Evolutionary conservation across 805 yeast species (phyloP), one percentile per base, ranked within the genome.

Genomic region (Clavispora santaluciae): DNA sequence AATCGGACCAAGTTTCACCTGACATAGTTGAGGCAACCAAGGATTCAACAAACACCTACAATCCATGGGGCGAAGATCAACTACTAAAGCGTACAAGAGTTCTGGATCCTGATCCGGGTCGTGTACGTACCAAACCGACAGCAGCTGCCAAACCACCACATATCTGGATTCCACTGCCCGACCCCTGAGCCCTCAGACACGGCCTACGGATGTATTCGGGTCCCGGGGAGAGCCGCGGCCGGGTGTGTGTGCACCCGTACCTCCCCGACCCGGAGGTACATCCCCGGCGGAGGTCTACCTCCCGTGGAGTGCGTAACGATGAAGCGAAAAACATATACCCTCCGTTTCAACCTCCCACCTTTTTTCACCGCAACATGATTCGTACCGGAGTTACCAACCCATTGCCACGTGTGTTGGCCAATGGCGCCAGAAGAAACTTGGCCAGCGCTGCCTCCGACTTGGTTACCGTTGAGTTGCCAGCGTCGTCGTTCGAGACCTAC

Each of bases 401-500:
- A 35, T 37, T 44, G 46, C 51, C 51, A 29, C 46, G 50, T 40
- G 52, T 46, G 35, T 40, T 42, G 44, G 52, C 52, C 36, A 31
- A 39, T 39, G 44, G 45, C 25, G 59, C 57, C 36, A 56, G 50
- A 46, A 64, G 72, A 58, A 43, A 62, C 39, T 44, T 66, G 61
- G 73, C 73, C 48, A 55, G 61, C 30, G 41, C 64, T 28, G 39
- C 51, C 44, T 52, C 57, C 45, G 72, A 67, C 52, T 63, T 66
- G 55, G 70, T 67, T 33, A 49, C 61, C 44, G 76, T 86, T 52
- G 76, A 77, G 13, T 76, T 91, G 49, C 95, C 95, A 47, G 89
- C 81, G 39, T 65, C 77, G 41, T 82, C 95, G 7, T 93, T 88
- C 62, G 93, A 86, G 67, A 84, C 88, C 40, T 93, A 89, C 75